Base-by-base conservation (phyloP, 352 stramenopile species). In the Phytophthora sp. region DNA sequence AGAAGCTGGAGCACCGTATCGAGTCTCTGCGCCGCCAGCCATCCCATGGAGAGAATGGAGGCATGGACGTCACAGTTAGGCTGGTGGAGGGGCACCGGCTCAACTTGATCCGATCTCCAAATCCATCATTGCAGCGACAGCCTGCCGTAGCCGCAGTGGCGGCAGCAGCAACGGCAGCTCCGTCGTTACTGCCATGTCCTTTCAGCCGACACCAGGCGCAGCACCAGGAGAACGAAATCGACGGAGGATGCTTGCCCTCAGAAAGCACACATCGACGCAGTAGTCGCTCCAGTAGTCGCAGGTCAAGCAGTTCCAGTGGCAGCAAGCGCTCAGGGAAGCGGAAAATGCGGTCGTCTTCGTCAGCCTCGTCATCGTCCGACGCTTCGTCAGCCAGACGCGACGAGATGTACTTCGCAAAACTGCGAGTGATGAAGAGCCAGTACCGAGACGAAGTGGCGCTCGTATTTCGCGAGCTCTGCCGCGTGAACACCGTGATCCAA, bases 371-470 rank as follows among this genome's bases (percentile, higher is more conserved):
- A 18, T 50, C 48, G 10, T 28, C 41, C 3, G 46, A 53, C 13
- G 34, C 46, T 34, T 21, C 57, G 4, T 58, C 60, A 4, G 24
- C 50, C 23, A 46, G 48, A 18, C 76, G 76, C 5, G 80, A 92
- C 26, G 72, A 84, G 45, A 68, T 75, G 54, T 94, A 94, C 56
- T 91, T 91, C 49, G 64, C 72, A 10, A 86, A 86, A 30, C 73
- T 94, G 15, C 71, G 71, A 13, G 65, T 77, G 17, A 92, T 94
- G 82, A 87, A 89, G 42, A 76, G 37, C 11, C 71, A 84, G 58
- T 94, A 94, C 56, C 84, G 86, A 11, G 83, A 94, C 54, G 82
- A 92, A 68, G 80, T 94, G 15, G 84, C 84, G 24, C 58, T 94
- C 48, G 86, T 94, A 31, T 92, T 87, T 52, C 82, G 82, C 9